These are phyloP conservation scores for Aspergillus sp. DNA, from an alignment of 2,329 filamentous ascomycete species.

Conservation along the genomic window DNA sequence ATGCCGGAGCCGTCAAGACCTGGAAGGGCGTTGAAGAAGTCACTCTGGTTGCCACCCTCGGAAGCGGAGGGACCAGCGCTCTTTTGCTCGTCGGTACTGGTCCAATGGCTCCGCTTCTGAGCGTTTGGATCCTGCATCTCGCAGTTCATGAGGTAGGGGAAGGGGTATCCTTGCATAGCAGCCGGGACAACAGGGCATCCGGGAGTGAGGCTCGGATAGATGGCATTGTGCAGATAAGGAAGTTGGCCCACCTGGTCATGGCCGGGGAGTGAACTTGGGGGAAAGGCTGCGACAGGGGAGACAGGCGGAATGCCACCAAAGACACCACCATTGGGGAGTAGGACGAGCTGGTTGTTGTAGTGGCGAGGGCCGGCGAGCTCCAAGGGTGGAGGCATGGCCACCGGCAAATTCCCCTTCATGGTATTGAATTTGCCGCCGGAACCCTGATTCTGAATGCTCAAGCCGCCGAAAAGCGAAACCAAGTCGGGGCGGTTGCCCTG, in stretches of 20 bases:
- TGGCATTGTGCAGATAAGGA: conserved; percentile 42
- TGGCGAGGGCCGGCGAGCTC: conserved; percentile 34
- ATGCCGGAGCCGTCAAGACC: conserved; percentile 60
- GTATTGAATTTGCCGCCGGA: conserved; percentile 31
- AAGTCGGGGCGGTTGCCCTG: conserved; percentile 26
- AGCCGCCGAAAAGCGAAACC: conserved; percentile 30
- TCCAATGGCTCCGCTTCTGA: conserved; percentile 47
- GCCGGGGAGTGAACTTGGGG: conserved; percentile 32
- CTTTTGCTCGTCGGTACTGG: conserved; percentile 46
- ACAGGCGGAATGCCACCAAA: conserved; percentile 35
- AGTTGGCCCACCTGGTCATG: conserved; percentile 40
- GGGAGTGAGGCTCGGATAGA: conserved; percentile 44
- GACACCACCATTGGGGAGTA: conserved; percentile 40
- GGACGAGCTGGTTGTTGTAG: conserved; percentile 35
- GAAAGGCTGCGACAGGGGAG: conserved; percentile 31
- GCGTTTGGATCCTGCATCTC: conserved; percentile 42
- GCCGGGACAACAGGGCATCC: conserved; percentile 37
- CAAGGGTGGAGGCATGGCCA: conserved; percentile 30
- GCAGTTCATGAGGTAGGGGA: conserved; percentile 42
- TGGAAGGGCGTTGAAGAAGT: conserved; percentile 62
- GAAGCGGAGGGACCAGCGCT: conserved; percentile 67
- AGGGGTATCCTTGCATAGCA: conserved; percentile 39
- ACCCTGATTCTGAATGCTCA: conserved; percentile 37
- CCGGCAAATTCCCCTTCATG: conserved; percentile 32
- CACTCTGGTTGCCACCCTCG: conserved; percentile 61